These are phyloP conservation scores for Xerocomellus intermedius DNA, from an alignment of 768 basidiomycete genomes.

Conservation along the genomic window DNA sequence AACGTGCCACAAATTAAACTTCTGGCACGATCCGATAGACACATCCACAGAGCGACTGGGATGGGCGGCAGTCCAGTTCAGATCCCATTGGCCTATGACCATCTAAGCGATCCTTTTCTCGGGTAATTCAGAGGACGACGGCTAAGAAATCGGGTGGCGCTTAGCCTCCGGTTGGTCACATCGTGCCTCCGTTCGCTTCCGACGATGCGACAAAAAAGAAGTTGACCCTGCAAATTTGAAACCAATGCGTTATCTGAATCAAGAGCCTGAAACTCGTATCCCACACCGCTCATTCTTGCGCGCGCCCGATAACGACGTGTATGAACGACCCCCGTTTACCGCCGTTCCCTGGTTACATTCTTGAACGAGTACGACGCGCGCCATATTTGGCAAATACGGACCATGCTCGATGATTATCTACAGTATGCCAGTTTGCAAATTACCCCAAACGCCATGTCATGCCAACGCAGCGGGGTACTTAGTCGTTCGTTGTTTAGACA, in stretches of 20 bases:
- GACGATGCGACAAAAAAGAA: slow-evolving; percentile 11
- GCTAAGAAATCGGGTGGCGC: not conserved
- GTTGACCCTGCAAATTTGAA: slow-evolving; percentile 18
- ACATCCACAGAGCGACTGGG: slow-evolving; percentile 1
- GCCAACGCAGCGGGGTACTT: not conserved
- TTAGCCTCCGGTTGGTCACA: not conserved
- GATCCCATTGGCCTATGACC: not conserved
- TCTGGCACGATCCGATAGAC: not conserved
- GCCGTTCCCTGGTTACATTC: slow-evolving; percentile 13
- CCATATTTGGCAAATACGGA: not conserved
- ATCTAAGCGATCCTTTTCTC: slow-evolving; percentile 4
- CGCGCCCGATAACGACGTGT: slow-evolving; percentile 11
- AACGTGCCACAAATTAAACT: slow-evolving; percentile 2
- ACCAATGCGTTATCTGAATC: slow-evolving; percentile 9
- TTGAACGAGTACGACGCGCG: not conserved
- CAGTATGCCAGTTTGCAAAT: slow-evolving; percentile 13
- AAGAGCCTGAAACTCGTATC: slow-evolving; percentile 16
- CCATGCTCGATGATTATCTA: not conserved
- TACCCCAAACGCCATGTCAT: slow-evolving; percentile 13
- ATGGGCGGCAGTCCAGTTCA: not conserved
- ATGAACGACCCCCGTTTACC: not conserved
- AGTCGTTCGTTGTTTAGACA: not conserved
- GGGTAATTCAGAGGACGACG: not conserved
- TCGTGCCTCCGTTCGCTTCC: slow-evolving; percentile 22
- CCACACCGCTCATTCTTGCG: not conserved